Conservation (phyloP, 306 rosid genomes). For the Abrus precatorius region DNA sequence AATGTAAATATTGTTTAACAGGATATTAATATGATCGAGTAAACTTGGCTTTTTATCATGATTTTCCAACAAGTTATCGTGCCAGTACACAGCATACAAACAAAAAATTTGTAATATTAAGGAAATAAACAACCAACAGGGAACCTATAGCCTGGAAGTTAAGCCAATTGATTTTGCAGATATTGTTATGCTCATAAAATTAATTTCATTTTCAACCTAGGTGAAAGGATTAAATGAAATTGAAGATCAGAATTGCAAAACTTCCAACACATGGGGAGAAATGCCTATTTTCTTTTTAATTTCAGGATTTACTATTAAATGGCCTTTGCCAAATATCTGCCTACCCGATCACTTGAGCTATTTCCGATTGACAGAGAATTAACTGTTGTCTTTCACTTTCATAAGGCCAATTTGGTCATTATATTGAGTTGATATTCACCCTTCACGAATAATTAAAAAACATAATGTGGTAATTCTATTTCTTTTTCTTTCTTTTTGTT, state of each 20-base stretch:
- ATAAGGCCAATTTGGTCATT: constrained; percentile 13
- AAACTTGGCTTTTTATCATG: not conserved
- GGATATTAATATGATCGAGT: not conserved
- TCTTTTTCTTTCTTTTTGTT: not conserved
- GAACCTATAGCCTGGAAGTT: not conserved
- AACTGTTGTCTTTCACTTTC: constrained; percentile 5
- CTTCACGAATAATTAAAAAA: constrained; percentile 2
- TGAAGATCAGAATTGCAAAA: not conserved
- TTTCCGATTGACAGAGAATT: not conserved
- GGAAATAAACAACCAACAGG: constrained; percentile 8
- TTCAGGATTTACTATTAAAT: not conserved
- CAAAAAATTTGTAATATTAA: not conserved
- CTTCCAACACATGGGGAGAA: not conserved
- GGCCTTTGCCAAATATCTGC: not conserved
- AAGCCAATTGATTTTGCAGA: not conserved
- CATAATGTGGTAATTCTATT: not conserved
- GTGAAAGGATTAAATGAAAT: not conserved
- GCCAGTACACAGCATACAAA: not conserved
- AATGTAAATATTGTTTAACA: constrained; percentile 4
- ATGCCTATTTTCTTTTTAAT: not conserved
- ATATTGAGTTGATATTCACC: not conserved
- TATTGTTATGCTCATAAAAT: not conserved
- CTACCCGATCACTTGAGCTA: not conserved
- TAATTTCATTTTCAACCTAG: not conserved
- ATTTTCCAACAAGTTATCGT: not conserved